Evolutionary conservation across 164 flowering plant genomes (phyloP).

Genomic region (Sedum album): DNA sequence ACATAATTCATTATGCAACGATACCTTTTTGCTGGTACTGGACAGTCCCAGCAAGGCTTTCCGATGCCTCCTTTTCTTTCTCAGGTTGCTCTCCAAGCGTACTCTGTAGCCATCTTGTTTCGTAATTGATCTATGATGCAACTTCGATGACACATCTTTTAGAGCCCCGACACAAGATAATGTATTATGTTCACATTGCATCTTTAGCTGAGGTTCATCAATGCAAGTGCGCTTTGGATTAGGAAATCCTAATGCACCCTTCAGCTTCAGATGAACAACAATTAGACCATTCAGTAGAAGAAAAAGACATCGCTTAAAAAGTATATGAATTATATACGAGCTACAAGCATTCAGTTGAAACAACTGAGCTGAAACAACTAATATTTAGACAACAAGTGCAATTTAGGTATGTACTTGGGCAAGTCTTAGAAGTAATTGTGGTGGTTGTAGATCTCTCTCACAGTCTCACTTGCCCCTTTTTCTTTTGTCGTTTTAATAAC

Average conservation of each 20-base stretch:
- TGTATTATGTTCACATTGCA: not conserved
- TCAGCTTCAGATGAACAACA: conserved; percentile 1
- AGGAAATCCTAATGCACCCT: not conserved
- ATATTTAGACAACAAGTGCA: not conserved
- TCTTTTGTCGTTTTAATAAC: not conserved
- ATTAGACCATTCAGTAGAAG: not conserved
- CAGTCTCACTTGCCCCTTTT: not conserved
- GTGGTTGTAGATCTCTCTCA: no score
- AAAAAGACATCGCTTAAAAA: not conserved
- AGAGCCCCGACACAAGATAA: not conserved
- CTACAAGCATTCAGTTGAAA: not conserved
- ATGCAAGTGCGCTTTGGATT: not conserved
- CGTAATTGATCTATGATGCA: not conserved
- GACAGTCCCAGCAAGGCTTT: conserved; percentile 1
- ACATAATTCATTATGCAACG: not conserved
- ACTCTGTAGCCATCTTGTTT: not conserved
- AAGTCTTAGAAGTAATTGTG: not conserved
- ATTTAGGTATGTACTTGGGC: not conserved
- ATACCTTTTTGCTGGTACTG: not conserved
- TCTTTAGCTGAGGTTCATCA: not conserved
- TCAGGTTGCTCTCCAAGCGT: not conserved
- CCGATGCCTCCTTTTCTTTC: conserved; percentile 4
- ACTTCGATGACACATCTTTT: not conserved
- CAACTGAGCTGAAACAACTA: not conserved
- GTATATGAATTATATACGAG: not conserved